These are phyloP conservation scores for Musa balbisiana DNA, from an alignment of 202 grass and related monocot species.

Conservation along the genomic window DNA sequence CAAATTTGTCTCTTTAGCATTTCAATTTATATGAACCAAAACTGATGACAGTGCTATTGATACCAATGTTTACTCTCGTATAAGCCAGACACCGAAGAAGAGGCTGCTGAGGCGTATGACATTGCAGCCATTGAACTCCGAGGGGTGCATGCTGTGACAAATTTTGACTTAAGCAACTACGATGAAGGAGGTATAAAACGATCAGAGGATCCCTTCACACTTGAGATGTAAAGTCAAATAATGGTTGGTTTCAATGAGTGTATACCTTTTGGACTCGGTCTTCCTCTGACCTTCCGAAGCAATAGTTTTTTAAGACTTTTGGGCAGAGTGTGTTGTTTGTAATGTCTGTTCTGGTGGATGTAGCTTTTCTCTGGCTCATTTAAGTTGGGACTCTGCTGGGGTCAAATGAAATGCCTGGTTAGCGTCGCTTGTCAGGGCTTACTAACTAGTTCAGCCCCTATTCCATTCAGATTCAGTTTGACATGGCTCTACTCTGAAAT, in stretches of 20 bases:
- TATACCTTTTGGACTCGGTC: background rate
- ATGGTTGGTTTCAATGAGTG: background rate
- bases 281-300: background rate
- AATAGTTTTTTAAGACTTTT: too few species aligned
- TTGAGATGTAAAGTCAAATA: slow-evolving; percentile 18
- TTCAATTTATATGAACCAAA: background rate
- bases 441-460: too few species aligned
- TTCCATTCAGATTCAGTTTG: too few species aligned
- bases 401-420: too few species aligned
- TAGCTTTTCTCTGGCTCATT: too few species aligned
- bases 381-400: too few species aligned
- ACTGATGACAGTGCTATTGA: background rate
- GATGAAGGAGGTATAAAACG: slow-evolving; percentile 44
- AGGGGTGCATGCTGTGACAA: slow-evolving; percentile 76
- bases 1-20: slow-evolving; percentile 10
- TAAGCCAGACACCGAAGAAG: slow-evolving; percentile 73
- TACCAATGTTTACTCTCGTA: background rate
- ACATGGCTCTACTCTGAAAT: too few species aligned
- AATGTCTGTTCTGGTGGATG: too few species aligned
- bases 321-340: too few species aligned
- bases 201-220: slow-evolving; percentile 31
- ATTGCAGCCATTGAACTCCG: slow-evolving; percentile 85
- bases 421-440: too few species aligned
- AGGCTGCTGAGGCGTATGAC: slow-evolving; percentile 96
- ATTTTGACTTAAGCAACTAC: slow-evolving; percentile 84